These are phyloP conservation scores for Talaromyces albobiverticillius DNA, from an alignment of 2,329 filamentous ascomycete genomes.

Conservation along the genomic window DNA sequence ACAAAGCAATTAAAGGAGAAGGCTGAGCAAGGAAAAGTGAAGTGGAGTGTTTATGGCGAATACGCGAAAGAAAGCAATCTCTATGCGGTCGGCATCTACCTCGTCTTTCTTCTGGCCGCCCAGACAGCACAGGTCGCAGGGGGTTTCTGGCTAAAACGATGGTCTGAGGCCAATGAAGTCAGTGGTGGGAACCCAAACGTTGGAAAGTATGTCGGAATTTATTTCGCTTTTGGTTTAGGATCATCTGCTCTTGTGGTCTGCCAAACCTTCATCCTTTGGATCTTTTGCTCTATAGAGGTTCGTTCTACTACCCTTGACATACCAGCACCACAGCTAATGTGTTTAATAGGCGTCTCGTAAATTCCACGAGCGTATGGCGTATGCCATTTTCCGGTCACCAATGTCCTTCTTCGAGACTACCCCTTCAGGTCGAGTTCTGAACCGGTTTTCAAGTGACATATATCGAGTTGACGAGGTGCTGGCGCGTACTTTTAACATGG, in stretches of 20 bases:
- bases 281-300: conserved; percentile 98
- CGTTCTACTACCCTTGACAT: conserved; percentile 22
- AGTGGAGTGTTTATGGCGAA: conserved; percentile 91
- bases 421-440: conserved; percentile 91
- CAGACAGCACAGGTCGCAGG: conserved; percentile 81
- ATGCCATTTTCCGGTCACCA: conserved; percentile 92
- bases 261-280: conserved; percentile 95
- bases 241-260: conserved; percentile 79
- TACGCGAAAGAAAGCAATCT: conserved; percentile 95
- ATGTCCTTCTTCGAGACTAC: conserved; percentile 99
- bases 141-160: conserved; percentile 89
- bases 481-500: conserved; percentile 96
- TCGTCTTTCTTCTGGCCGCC: conserved; percentile 71
- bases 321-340: conserved; percentile 14
- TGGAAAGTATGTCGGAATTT: conserved; percentile 89
- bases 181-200: conserved; percentile 69
- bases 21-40: conserved; percentile 92
- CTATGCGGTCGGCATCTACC: conserved; percentile 75
- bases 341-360: conserved; percentile 75
- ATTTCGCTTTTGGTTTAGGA: conserved; percentile 91
- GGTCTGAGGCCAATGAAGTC: conserved; percentile 76
- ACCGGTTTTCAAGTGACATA: conserved; percentile 68
- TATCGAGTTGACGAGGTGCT: conserved; percentile 83
- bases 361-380: conserved; percentile 95
- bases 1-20: conserved; percentile 85